Conservation (phyloP, 179 eudicot genomes). For the Corrigiola litoralis region DNA sequence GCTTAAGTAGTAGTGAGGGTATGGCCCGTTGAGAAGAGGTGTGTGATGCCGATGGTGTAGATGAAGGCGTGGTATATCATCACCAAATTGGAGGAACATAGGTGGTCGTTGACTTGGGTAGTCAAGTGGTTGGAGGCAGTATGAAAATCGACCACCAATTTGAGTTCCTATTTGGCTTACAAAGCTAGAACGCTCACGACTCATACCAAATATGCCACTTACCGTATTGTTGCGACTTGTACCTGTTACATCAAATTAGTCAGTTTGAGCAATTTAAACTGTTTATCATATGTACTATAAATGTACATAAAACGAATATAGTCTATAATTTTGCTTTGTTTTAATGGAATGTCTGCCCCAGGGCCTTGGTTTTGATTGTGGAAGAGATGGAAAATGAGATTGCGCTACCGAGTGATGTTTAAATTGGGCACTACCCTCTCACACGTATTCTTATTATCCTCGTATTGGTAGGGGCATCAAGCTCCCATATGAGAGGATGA, state of each 20-base stretch:
- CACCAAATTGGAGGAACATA: conserved; percentile 10
- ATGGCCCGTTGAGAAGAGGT: neutral
- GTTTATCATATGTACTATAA: too few relatives aligned
- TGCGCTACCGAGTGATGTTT: too few relatives aligned
- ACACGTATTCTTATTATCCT: too few relatives aligned
- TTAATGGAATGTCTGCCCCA: too few relatives aligned
- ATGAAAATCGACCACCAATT: neutral
- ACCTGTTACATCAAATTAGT: neutral
- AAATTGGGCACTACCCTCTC: too few relatives aligned
- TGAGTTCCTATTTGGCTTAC: neutral
- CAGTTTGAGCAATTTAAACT: neutral
- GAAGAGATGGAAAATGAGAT: too few relatives aligned
- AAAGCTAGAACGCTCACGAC: too few relatives aligned
- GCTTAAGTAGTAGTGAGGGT: conserved; percentile 1
- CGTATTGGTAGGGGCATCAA: too few relatives aligned
- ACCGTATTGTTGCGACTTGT: neutral
- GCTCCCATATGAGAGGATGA: too few relatives aligned
- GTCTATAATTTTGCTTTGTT: too few relatives aligned
- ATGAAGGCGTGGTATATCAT: neutral
- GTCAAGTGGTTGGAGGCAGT: conserved; percentile 3
- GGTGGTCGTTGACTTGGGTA: neutral
- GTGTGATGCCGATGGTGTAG: neutral
- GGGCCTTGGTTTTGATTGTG: too few relatives aligned
- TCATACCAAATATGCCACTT: conserved; percentile 8
- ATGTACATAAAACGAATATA: too few relatives aligned